Percentiles rank a stretch among this genome's conserved stretches.
phyloP scores from a whole-genome alignment of 2,329 filamentous ascomycete genomes.

The Diaporthe aspalathi region DNA sequence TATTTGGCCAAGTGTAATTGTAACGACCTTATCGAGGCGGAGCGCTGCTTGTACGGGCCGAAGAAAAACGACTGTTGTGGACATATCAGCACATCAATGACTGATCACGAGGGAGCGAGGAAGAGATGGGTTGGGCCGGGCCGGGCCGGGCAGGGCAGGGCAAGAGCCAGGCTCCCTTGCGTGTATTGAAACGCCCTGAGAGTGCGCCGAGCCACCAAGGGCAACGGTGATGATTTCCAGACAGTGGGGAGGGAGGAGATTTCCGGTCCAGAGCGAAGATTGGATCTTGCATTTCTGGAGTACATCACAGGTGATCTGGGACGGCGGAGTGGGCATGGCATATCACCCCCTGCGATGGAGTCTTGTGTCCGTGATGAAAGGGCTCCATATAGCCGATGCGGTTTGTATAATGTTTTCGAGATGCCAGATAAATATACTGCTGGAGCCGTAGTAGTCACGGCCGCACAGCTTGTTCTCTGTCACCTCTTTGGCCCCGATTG shows the following conservation, averaged over 20 bases:
- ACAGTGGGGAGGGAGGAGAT: background rate
- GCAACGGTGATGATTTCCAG: background rate
- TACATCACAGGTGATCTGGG: constrained; percentile 27
- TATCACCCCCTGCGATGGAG: constrained; percentile 25
- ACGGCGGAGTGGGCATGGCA: constrained; percentile 1
- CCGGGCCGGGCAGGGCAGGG: constrained; percentile 4
- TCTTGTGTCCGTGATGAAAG: background rate
- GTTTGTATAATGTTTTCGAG: constrained; percentile 29
- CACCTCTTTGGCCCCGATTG: background rate
- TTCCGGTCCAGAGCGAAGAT: constrained; percentile 26
- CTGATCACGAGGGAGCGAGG: constrained; percentile 2
- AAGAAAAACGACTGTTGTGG: constrained; percentile 29
- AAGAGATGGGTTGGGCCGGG: background rate
- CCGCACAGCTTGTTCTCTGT: background rate
- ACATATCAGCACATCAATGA: constrained; percentile 31
- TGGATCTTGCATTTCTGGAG: constrained; percentile 31
- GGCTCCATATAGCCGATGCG: constrained; percentile 27
- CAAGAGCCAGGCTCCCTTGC: background rate
- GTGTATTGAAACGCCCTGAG: background rate
- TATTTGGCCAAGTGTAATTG: constrained; percentile 37
- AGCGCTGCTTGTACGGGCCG: constrained; percentile 34
- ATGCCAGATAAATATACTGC: constrained; percentile 29
- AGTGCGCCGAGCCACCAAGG: constrained; percentile 1
- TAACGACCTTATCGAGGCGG: constrained; percentile 34
- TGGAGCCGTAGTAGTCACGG: constrained; percentile 9